Evolutionary conservation across 148 eudicot species (phyloP), one percentile per base, ranked within the genome.

Genomic region (Tetragonia tetragonoides): DNA sequence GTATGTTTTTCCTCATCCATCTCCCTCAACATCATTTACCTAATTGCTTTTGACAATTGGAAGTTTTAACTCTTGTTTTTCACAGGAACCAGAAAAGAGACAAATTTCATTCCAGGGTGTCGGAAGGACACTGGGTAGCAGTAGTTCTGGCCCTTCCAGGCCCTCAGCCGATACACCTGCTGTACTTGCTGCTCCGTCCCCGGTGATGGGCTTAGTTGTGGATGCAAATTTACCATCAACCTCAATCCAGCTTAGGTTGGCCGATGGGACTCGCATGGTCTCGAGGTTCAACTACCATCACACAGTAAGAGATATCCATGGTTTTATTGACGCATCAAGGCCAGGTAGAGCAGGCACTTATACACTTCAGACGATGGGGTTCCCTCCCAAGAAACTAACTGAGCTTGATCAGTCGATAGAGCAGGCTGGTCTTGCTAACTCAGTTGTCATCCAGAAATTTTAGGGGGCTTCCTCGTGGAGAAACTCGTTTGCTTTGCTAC

Each of bases 241-340:
- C 74, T 88, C 96, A 0, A 88, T 93, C 75, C 97, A 93, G 84
- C 86, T 93, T 20, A 84, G 97, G 77, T 57, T 93, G 76, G 90
- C 93, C 37, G 97, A 93, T 80, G 97, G 97, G 6, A 89, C 96
- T 2, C 93, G 97, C 69, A 84, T 91, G 91, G 88, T 91, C 23
- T 83, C 91, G 7, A 90, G 88, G 18, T 93, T 93, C 85, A 93
- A 93, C 85, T 77, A 76, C 83, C 84, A 85, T 74, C 97, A 93
- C 46, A 88, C 96, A 6, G 62, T 93, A 24, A 77, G 83, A 40
- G 93, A 93, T 66, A 87, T 93, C 56, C 96, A 88, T 21, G 84
- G 80, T 44, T 93, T 91, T 83, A 89, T 93, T 66, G 90, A 93
- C 75, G 89, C 96, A 46, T 88, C 91, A 4, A 88, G 96, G 81